These are phyloP conservation scores for Colletotrichum melonis DNA, from an alignment of 2,329 filamentous ascomycete species.

Conservation along the genomic window DNA sequence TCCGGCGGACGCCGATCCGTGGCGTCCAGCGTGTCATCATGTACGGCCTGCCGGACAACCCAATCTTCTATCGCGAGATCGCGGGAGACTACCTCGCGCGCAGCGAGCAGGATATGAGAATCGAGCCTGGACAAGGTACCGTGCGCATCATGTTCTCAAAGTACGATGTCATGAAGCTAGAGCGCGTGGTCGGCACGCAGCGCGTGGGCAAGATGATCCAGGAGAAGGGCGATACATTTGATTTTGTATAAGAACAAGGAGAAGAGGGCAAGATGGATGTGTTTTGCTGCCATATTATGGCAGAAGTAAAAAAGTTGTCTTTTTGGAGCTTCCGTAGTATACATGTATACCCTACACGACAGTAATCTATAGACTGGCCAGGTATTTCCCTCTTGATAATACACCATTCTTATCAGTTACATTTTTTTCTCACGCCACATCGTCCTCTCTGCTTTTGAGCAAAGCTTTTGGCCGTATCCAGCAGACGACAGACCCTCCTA, in stretches of 20 bases:
- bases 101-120: slow-evolving; percentile 66
- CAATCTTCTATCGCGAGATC: slow-evolving; percentile 82
- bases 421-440: neutral
- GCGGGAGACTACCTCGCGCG: slow-evolving; percentile 73
- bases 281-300: neutral
- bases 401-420: slow-evolving; percentile 22
- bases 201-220: slow-evolving; percentile 86
- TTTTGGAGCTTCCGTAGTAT: slow-evolving; percentile 31
- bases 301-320: slow-evolving; percentile 33
- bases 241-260: slow-evolving; percentile 79
- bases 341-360: slow-evolving; percentile 36
- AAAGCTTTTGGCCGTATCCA: neutral
- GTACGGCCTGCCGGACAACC: slow-evolving; percentile 92
- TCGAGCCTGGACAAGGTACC: slow-evolving; percentile 69
- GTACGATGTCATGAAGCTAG: slow-evolving; percentile 90
- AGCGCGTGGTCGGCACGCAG: slow-evolving; percentile 86
- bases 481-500: neutral
- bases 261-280: slow-evolving; percentile 19
- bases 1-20: slow-evolving; percentile 84
- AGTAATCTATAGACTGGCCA: slow-evolving; percentile 34
- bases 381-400: slow-evolving; percentile 29
- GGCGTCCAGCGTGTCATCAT: slow-evolving; percentile 88
- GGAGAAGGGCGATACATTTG: slow-evolving; percentile 91
- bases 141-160: slow-evolving; percentile 80
- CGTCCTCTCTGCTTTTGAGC: neutral